phyloP scores from a whole-genome alignment of 345 rosid genomes.

The Brassica incana region DNA sequence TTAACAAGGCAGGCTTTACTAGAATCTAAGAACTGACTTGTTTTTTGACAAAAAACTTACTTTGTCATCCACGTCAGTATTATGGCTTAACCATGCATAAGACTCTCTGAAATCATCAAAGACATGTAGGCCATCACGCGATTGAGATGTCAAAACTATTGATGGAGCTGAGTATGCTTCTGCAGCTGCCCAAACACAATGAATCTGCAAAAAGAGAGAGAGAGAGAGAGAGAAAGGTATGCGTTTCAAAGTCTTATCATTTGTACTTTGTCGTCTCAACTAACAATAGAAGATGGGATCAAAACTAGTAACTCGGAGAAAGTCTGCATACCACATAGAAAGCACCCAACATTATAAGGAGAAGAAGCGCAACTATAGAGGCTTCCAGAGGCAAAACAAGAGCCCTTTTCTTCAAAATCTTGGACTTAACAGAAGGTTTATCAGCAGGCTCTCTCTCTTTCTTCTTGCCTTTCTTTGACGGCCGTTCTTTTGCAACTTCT shows the following conservation, averaged over 20 bases:
- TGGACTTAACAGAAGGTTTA: constrained; percentile 55
- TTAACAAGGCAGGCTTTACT: constrained; percentile 4
- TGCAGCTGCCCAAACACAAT: constrained; percentile 99
- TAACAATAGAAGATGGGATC: constrained; percentile 16
- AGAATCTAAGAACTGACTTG: neutral
- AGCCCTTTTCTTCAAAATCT: constrained; percentile 64
- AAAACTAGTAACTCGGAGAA: constrained; percentile 8
- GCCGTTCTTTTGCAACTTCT: constrained; percentile 55
- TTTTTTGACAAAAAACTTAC: constrained; percentile 44
- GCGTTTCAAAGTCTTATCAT: constrained; percentile 4
- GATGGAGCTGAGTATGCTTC: constrained; percentile 99
- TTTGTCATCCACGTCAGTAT: constrained; percentile 96
- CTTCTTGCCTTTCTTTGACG: constrained; percentile 65
- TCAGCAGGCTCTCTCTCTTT: constrained; percentile 65
- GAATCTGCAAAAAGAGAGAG: constrained; percentile 62
- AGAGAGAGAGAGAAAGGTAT: neutral
- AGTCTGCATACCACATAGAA: constrained; percentile 85
- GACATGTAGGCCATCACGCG: constrained; percentile 83
- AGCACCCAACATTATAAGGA: constrained; percentile 87
- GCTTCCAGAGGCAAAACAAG: constrained; percentile 83
- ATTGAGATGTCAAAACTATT: constrained; percentile 80
- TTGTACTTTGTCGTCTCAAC: constrained; percentile 3
- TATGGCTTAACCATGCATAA: constrained; percentile 92
- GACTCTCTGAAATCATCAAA: constrained; percentile 99
- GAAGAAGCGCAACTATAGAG: constrained; percentile 74